Base-by-base conservation (phyloP, 176 grass and related monocot genomes). In the Aegilops speltoides region DNA sequence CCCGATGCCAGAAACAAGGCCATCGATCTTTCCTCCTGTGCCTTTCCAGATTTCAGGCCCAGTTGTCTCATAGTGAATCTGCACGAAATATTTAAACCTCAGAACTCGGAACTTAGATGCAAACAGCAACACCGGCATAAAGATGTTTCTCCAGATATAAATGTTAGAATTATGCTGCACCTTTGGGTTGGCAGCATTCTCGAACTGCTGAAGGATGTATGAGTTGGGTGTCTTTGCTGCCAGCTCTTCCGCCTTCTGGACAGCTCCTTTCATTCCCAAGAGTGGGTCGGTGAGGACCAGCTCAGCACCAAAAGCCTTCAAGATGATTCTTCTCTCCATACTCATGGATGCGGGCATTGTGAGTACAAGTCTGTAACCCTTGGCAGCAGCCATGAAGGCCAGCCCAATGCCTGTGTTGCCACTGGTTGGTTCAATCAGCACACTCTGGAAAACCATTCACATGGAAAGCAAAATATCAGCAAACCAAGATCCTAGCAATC, bases 1-100 rank as follows among this genome's bases (percentile, higher is more conserved):
- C 61, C 96, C 96, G 25, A 98, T 98, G 80, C 96, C 96, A 88
- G 96, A 95, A 22, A 95, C 82, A 59, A 98, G 68, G 54, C 67
- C 87, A 85, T 98, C 91, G 59, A 98, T 25, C 62, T 91, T 91
- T 33, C 90, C 91, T 57, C 70, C 91, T 15, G 96, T 95, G 63
- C 82, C 82, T 68, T 91, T 92, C 96, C 96, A 98, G 38, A 98
- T 92, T 86, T 98, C 96, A 43, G 96, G 96, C 33, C 93, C 96
- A 7, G 96, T 98, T 76, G 96, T 98, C 79, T 98, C 93, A 56
- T 95, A 98, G 76, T 98, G 93, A 85, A 98, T 88, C 93, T 98
- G 84, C 22, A 84, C 20, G 15, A 48, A 69, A 86, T 56, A 79
- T 77, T 78, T 70, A 64, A 89, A 50, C 69, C 41, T 86, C 6